Evolutionary conservation across 495 filamentous ascomycete species (phyloP), one percentile per base, ranked within the genome.

Genomic region (Xylaria curta): DNA sequence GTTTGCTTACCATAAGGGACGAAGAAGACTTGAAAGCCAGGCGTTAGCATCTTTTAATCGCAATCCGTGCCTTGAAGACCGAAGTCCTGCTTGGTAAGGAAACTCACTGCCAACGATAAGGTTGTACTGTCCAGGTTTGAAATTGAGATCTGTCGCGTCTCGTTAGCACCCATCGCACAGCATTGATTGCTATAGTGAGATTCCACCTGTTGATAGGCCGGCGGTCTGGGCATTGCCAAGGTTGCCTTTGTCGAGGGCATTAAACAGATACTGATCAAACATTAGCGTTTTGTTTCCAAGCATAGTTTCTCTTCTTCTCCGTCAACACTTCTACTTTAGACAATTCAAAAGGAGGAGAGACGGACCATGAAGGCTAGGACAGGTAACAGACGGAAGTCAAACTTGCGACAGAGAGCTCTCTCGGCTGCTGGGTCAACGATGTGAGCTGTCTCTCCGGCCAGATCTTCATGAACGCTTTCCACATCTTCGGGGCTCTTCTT

Each of bases 161-260:
- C 40, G 12, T 77, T 31, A 72, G 70, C 44, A 54, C 21, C 46
- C 1, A 4, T 12, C 15, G 53, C 24, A 8, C 8, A 38, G 15
- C 1, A 36, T 15, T 60, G 19, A 36, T 15, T 60, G 19, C 19
- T 1, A 13, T 31, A 56, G 63, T 40, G 12, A 47, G 54, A 44
- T 19, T 88, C 82, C 12, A 87, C 87, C 72, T 85, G 75, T 73
- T 7, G 77, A 77, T 33, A 83, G 69, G 7, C 78, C 81, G 21
- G 76, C 89, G 0, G 91, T 93, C 78, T 93, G 87, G 15, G 91
- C 91, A 76, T 94, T 93, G 66, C 89, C 87, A 40, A 92, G 73
- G 72, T 92, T 92, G 12, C 87, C 87, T 71, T 91, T 91, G 75
- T 91, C 90, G n/a, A 92, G 82, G 24, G 83, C 83, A 76, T 90